Evolutionary conservation across 257 asterid species (phyloP), one percentile per base, ranked within the genome.

Genomic region (Misopates orontium): DNA sequence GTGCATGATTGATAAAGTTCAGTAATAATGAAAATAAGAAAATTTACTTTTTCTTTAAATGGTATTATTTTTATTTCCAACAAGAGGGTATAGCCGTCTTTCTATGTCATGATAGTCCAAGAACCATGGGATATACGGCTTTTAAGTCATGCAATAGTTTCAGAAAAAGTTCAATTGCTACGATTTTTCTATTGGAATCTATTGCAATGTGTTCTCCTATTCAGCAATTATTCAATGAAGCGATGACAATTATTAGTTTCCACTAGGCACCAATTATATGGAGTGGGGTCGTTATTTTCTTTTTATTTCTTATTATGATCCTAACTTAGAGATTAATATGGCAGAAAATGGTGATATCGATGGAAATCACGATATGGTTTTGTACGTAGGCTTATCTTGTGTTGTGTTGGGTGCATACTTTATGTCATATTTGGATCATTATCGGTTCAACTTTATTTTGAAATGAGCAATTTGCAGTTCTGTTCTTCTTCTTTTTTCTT

Each of bases 341-440:
- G 32, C 8, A 53, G 19, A 0, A 42, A 22, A n/a, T 44, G 49
- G 47, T 16, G 62, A 42, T 57, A 70, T 73, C 36, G 36, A 28
- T 41, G 5, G 59, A 66, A 44, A 70, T 18, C 63, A 60, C 66
- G 86, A 83, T 82, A 79, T 80, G 82, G 62, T 80, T 75, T 77
- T 50, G 71, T 81, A 73, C 51, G 68, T 79, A 73, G 78, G 83
- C 86, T 82, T 80, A 79, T 85, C 96, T 72, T 69, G 40, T 75
- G 64, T 50, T 70, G 36, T 20, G 10, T 9, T 73, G 42, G 42
- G 75, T 81, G 88, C n/a, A n/a, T n/a, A n/a, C 81, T 67, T 75
- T 80, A 69, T 77, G 85, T 80, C 89, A 82, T 69, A 70, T 66
- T 72, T 66, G 67, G 82, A 64, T 77, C 76, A 64, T 58, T 73